These are phyloP conservation scores for Melocanna baccifera DNA, from an alignment of 176 grass and related monocot species.

Conservation along the genomic window DNA sequence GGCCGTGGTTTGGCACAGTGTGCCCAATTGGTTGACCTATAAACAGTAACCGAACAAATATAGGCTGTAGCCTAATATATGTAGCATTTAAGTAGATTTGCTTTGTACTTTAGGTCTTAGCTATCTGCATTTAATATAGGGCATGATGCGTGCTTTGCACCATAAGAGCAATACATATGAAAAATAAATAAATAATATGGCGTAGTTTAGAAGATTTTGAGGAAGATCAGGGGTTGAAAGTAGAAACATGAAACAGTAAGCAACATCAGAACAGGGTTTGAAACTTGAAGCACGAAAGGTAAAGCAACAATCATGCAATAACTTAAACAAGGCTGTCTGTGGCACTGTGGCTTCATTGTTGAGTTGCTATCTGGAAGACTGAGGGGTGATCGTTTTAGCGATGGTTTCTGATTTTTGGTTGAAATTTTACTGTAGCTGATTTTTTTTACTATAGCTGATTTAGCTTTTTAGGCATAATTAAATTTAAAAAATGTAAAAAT, in stretches of 20 bases:
- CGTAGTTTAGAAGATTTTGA: not conserved
- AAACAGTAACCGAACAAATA: not conserved
- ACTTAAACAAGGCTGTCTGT: not conserved
- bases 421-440: no score
- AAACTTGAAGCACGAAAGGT: not conserved
- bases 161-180: not conserved
- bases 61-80: not conserved
- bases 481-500: no score
- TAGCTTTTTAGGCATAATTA: no score
- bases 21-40: not conserved
- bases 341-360: not conserved
- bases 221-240: not conserved
- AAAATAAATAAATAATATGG: not conserved
- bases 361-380: not conserved
- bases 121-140: not conserved
- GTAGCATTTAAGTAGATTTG: not conserved
- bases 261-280: not conserved
- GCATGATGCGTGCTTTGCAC: constrained; percentile 4
- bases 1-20: not conserved
- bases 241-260: not conserved
- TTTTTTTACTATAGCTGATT: no score
- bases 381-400: no score
- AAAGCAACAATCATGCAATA: constrained; percentile 3
- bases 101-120: not conserved
- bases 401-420: no score